A percentile compares a stretch with the other conserved stretches of the same genome.
phyloP scores from a whole-genome alignment of 495 filamentous ascomycete genomes.

The Penicillium cinerascens region DNA sequence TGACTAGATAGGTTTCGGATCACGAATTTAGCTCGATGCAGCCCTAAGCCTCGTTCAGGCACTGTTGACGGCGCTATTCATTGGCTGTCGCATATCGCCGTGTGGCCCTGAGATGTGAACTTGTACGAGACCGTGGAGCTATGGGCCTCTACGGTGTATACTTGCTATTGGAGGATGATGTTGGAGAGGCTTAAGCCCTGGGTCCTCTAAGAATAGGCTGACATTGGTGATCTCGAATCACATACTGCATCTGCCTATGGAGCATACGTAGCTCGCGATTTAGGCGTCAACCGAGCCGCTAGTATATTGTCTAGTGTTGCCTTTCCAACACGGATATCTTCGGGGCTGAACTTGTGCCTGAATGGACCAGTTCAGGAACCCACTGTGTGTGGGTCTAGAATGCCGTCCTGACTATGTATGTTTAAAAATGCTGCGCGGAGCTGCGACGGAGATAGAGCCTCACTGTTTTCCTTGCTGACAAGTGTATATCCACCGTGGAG shows the following conservation, averaged over 20 bases:
- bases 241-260: no score
- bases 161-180: not conserved
- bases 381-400: conserved; percentile 1
- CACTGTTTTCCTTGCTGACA: conserved; percentile 5
- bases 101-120: not conserved
- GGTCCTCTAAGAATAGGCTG: not conserved
- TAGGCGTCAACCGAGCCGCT: conserved; percentile 3
- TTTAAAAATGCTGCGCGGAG: not conserved
- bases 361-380: not conserved
- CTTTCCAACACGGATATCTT: not conserved
- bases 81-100: conserved; percentile 2
- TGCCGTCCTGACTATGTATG: not conserved
- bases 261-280: not conserved
- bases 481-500: not conserved
- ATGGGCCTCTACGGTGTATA: not conserved
- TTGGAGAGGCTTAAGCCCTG: not conserved
- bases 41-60: conserved; percentile 4
- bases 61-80: conserved; percentile 2
- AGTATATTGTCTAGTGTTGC: not conserved
- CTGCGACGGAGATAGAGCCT: conserved; percentile 11
- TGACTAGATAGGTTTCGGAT: not conserved
- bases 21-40: conserved; percentile 1
- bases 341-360: not conserved
- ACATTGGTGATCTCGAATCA: no score
- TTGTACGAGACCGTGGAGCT: not conserved